These are phyloP conservation scores for Dipodascus geniculatus DNA, from an alignment of 805 yeast species.

Conservation along the genomic window DNA sequence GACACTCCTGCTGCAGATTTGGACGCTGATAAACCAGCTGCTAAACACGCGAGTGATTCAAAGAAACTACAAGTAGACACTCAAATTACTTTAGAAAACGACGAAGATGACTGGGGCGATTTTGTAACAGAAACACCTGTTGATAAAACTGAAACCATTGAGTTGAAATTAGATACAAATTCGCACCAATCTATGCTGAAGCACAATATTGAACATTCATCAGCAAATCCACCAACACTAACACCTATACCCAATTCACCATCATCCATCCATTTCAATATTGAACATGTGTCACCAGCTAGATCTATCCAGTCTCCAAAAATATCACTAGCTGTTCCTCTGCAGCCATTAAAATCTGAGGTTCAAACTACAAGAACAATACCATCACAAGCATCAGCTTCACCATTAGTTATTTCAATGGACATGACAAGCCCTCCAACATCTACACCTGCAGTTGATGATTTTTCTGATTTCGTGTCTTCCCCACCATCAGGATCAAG, in stretches of 20 bases:
- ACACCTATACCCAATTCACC: too few species aligned
- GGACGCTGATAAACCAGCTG: background rate
- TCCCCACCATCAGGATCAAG: background rate
- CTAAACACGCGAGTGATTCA: too few species aligned
- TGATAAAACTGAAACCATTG: background rate
- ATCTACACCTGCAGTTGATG: too few species aligned
- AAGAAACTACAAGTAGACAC: too few species aligned
- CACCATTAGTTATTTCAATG: too few species aligned
- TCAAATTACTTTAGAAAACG: background rate
- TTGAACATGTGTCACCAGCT: too few species aligned
- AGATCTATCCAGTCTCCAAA: background rate
- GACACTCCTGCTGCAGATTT: background rate
- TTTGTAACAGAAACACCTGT: conserved; percentile 1
- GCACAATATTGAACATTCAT: background rate
- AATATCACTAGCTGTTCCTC: background rate
- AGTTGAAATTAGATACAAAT: background rate
- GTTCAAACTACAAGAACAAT: background rate
- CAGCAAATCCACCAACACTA: too few species aligned
- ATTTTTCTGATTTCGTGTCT: background rate
- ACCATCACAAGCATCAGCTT: too few species aligned
- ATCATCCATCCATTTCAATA: too few species aligned
- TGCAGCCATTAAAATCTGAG: background rate
- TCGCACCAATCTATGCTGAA: background rate
- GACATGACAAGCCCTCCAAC: background rate
- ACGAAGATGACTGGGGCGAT: background rate